These are phyloP conservation scores for Avena sativa DNA, from an alignment of 176 grass and related monocot species.

Conservation along the genomic window DNA sequence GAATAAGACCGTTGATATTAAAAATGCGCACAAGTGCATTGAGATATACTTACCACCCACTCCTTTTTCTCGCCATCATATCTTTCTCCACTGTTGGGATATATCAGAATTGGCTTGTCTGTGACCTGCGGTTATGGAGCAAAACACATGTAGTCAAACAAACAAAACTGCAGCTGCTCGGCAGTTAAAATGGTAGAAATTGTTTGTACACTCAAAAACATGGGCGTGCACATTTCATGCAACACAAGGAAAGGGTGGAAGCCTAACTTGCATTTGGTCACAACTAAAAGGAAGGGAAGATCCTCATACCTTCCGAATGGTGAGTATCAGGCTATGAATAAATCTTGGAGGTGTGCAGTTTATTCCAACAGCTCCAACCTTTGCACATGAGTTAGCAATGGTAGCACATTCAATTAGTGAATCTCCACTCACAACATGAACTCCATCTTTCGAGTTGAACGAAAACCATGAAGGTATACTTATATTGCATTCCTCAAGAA, in stretches of 20 bases:
- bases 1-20: background rate
- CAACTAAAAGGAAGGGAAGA: background rate
- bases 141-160: conserved; percentile 7
- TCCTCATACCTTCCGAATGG: conserved; percentile 69
- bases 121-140: conserved; percentile 58
- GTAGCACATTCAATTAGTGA: conserved; percentile 77
- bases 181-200: background rate
- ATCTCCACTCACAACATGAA: conserved; percentile 83
- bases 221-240: background rate
- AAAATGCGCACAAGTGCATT: background rate
- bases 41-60: conserved; percentile 84
- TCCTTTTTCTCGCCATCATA: conserved; percentile 87
- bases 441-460: conserved; percentile 94
- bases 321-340: conserved; percentile 81
- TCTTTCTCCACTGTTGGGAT: conserved; percentile 95
- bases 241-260: background rate
- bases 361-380: conserved; percentile 84
- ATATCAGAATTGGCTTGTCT: conserved; percentile 94
- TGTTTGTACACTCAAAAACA: conserved; percentile 14
- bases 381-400: conserved; percentile 75
- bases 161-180: background rate
- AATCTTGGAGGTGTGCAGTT: conserved; percentile 98
- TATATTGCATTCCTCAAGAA: conserved; percentile 79
- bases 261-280: conserved; percentile 1
- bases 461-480: conserved; percentile 93